Base-by-base conservation (phyloP, 1,284 basidiomycete species). In the Cryptococcus sp. region DNA sequence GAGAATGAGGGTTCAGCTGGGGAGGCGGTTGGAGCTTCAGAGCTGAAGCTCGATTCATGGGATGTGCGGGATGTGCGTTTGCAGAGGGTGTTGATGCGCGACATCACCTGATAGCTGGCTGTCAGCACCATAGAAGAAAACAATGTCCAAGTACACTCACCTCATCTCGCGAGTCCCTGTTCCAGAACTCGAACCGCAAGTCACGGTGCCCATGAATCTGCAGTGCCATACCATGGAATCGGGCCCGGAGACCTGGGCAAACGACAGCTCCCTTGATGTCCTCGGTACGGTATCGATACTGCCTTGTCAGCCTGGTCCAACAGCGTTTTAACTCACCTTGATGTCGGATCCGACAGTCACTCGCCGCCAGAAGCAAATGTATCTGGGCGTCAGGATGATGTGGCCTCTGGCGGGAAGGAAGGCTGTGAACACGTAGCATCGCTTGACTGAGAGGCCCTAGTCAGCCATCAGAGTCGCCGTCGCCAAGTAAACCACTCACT, bases 151-250 rank as follows among this genome's bases (percentile, higher is more conserved):
- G 37, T n/a, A 9, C 12, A 57, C 70, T 62, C 18, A 72, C 82
- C 53, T 84, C 81, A 52, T 84, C 80, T 35, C 85, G 76, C 4
- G 76, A 62, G 7, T 73, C 67, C 21, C 69, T 65, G 9, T 73
- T 77, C 62, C 76, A 78, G 69, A 87, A 85, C 38, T 82, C 79
- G 58, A 87, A 81, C 23, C 73, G 74, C 35, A 85, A 60, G 56
- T 82, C 80, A 4, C 72, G 62, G 42, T 82, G 80, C 12, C 82
- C 83, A 39, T 80, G 77, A 12, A 85, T 73, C 50, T 81, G 76
- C 11, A 87, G 62, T 8, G 76, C 67, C 50, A 86, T 62, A 7
- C 81, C 82, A 60, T 81, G 75, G n/a, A 78, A 70, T n/a, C 75
- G 76, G 20, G 78, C 63, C 35, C 77, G 69, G 23, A 75, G 60